Evolutionary conservation across 495 filamentous ascomycete species (phyloP).

Genomic region (Trichoderma asperelloides): DNA sequence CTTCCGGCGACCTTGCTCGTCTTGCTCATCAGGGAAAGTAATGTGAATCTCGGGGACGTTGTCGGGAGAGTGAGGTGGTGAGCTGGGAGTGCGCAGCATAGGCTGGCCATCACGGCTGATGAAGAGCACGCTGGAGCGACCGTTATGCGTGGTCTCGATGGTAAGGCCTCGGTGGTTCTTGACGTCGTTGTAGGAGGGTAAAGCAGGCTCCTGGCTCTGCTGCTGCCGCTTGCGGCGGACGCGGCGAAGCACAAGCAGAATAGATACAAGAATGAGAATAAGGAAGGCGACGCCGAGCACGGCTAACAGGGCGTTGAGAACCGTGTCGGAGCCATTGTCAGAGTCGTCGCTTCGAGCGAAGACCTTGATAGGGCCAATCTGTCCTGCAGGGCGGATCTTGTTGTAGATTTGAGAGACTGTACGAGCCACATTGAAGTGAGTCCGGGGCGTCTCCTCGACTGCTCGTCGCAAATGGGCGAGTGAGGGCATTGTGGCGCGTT

Average conservation of each 20-base stretch:
- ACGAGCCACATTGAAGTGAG: slow-evolving; percentile 2
- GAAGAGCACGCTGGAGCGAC: slow-evolving; percentile 64
- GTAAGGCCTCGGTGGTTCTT: slow-evolving; percentile 40
- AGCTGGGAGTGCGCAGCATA: slow-evolving; percentile 63
- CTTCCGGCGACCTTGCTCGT: slow-evolving; percentile 74
- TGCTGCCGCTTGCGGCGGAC: slow-evolving; percentile 32
- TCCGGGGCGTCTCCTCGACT: not conserved
- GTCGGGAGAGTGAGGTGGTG: slow-evolving; percentile 67
- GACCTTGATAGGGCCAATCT: slow-evolving; percentile 18
- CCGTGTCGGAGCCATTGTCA: slow-evolving; percentile 33
- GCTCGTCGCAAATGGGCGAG: slow-evolving; percentile 12
- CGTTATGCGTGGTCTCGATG: slow-evolving; percentile 50
- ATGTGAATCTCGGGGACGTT: slow-evolving; percentile 91
- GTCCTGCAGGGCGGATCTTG: not conserved
- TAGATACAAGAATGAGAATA: slow-evolving; percentile 53
- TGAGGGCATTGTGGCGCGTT: slow-evolving; percentile 20
- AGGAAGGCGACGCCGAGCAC: slow-evolving; percentile 69
- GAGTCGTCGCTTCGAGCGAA: slow-evolving; percentile 39
- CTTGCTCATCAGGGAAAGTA: slow-evolving; percentile 93
- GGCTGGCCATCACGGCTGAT: slow-evolving; percentile 62
- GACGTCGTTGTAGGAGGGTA: slow-evolving; percentile 47
- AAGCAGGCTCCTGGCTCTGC: slow-evolving; percentile 41
- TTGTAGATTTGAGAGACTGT: slow-evolving; percentile 23
- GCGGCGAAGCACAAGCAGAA: slow-evolving; percentile 62
- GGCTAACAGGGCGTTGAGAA: slow-evolving; percentile 67